Evolutionary conservation across 441 rosid species (phyloP), one percentile per base, ranked within the genome.

Genomic region (Arabidopsis lyrata): DNA sequence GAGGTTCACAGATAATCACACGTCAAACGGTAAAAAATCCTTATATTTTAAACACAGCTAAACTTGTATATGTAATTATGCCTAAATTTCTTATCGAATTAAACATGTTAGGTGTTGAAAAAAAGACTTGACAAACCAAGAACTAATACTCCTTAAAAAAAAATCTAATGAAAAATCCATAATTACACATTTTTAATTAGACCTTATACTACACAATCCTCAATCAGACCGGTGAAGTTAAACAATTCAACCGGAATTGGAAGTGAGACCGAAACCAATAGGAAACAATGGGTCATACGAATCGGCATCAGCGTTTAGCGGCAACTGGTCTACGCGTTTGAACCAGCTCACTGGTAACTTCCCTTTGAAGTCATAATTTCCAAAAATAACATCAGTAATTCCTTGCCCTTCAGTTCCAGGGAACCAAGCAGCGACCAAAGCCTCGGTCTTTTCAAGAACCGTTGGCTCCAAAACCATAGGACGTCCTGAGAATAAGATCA

Each of bases 391-490:
- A 66, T 95, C 97, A 16, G 90, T 36, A 8, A 92, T 67, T 31
- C 97, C 97, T 27, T 69, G 74, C 27, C 90, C 97, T 83, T 95
- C 44, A 0, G 74, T 89, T 79, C 99, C 99, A 35, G 97, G 99
- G 70, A 92, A 64, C 99, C 99, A 92, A 39, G 99, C 98, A 49
- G 95, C 97, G 18, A 92, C 84, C 8, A 92, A 24, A 39, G 86
- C 92, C 44, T 89, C 88, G 1, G 78, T 60, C 78, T 92, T 87
- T 66, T 83, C 88, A 77, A 89, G 63, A 44, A 86, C 44, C 24
- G 3, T 6, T 5, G 84, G 82, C 39, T 90, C 91, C 14, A 95
- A 22, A 72, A 83, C 84, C 75, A 89, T 34, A 12, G 98, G 97
- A 53, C 97, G 86, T 79, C 95, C 97, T 1, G 94, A 81, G 70